Conservation (phyloP, 805 yeast species). For the Clavispora fructus region DNA sequence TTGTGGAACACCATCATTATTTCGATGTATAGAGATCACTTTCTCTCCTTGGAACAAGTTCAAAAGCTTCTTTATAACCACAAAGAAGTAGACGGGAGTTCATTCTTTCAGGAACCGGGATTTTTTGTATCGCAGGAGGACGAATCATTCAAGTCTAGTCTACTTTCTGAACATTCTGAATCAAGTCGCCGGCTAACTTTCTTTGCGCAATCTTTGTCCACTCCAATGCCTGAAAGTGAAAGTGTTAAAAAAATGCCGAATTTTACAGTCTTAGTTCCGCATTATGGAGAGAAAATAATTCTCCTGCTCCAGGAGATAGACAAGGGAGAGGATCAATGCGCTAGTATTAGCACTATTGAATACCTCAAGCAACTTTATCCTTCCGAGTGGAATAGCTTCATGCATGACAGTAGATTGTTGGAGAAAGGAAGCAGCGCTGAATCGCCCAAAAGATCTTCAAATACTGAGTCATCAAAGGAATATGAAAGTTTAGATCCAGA, state of each 20-base stretch:
- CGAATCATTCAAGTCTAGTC: conserved; percentile 52
- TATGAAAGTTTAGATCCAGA: conserved; percentile 62
- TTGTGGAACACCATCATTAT: conserved; percentile 83
- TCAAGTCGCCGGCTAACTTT: conserved; percentile 81
- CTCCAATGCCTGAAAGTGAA: conserved; percentile 73
- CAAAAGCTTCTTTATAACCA: conserved; percentile 55
- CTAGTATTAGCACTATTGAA: conserved; percentile 90
- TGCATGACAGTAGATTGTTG: conserved; percentile 88
- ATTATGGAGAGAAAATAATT: conserved; percentile 90
- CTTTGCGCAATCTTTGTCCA: conserved; percentile 84
- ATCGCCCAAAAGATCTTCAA: not conserved
- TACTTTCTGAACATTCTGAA: conserved; percentile 61
- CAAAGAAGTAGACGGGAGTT: conserved; percentile 29
- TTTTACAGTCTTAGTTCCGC: conserved; percentile 76
- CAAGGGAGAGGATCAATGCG: conserved; percentile 94
- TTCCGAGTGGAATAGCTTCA: conserved; percentile 96
- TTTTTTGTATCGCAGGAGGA: conserved; percentile 84
- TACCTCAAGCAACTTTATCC: conserved; percentile 94
- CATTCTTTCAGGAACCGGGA: conserved; percentile 48
- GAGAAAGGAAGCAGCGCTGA: conserved; percentile 61
- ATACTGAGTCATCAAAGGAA: conserved; percentile 11
- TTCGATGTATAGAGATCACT: conserved; percentile 77
- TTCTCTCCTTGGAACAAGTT: conserved; percentile 68
- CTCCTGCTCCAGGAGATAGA: conserved; percentile 93
- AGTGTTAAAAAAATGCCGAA: conserved; percentile 12